Conservation (phyloP, 768 basidiomycete species). For the Lactarius psammicola region DNA sequence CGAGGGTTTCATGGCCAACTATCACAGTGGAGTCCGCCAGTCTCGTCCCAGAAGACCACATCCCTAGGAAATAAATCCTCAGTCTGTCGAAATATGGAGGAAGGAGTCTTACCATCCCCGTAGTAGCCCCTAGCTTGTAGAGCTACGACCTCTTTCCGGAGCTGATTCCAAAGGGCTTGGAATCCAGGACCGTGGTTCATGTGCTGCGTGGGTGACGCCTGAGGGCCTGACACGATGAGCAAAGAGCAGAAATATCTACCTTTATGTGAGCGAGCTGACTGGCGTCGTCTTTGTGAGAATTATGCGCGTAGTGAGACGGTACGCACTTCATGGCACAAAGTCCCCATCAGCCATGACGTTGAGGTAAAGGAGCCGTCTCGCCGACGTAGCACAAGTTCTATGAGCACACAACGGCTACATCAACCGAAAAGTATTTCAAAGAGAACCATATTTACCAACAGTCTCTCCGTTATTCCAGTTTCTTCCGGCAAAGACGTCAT, state of each 20-base stretch:
- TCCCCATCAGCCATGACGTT: constrained; percentile 68
- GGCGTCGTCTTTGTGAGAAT: background rate
- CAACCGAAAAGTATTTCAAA: constrained; percentile 17
- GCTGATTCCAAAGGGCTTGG: constrained; percentile 68
- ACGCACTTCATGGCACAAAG: constrained; percentile 78
- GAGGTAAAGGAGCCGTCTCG: constrained; percentile 60
- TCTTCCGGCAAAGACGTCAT: constrained; percentile 73
- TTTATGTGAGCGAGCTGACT: constrained; percentile 77
- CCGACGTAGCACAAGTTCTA: constrained; percentile 74
- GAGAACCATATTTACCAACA: constrained; percentile 48
- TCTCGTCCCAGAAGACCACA: constrained; percentile 77
- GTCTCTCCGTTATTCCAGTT: constrained; percentile 87
- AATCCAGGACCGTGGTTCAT: constrained; percentile 79
- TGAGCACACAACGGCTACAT: background rate
- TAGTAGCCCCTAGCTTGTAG: constrained; percentile 78
- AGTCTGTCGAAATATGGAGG: background rate
- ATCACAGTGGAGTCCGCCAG: constrained; percentile 62
- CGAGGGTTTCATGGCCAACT: constrained; percentile 48
- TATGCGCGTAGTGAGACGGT: background rate
- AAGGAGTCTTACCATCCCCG: constrained; percentile 60
- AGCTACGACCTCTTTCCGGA: constrained; percentile 61
- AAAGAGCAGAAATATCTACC: constrained; percentile 39
- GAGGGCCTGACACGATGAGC: constrained; percentile 1
- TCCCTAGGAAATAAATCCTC: constrained; percentile 46
- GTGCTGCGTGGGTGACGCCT: constrained; percentile 45